Evolutionary conservation across 78 protist species (phyloP).

Genomic region (Mastigamoeba balamuthi): DNA sequence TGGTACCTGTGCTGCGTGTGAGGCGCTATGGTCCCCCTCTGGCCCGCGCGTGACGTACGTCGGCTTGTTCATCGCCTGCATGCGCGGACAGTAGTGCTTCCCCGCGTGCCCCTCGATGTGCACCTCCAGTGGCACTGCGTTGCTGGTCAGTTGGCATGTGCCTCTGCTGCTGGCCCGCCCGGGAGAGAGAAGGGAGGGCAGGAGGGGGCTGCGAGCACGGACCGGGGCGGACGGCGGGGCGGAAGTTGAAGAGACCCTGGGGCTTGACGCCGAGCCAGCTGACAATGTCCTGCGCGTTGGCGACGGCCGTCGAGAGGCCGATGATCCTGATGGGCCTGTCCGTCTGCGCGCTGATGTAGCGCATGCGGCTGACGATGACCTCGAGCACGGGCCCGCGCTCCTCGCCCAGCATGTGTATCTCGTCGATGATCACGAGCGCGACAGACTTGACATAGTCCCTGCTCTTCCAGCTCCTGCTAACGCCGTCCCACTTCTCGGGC

Average conservation of each 20-base stretch:
- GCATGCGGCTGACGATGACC: slow-evolving; percentile 81
- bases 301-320: slow-evolving; percentile 96
- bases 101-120: slow-evolving; percentile 87
- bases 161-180: no score
- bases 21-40: no score
- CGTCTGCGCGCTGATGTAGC: slow-evolving; percentile 69
- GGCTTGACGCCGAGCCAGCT: slow-evolving; percentile 90
- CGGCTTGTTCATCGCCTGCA: slow-evolving; percentile 99
- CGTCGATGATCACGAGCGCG: slow-evolving; percentile 82
- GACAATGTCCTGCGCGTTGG: slow-evolving; percentile 95
- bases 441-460: slow-evolving; percentile 70
- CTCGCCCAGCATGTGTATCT: slow-evolving; percentile 92
- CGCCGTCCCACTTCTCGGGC: slow-evolving; percentile 99
- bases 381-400: slow-evolving; percentile 95
- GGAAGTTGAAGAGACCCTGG: slow-evolving; percentile 89
- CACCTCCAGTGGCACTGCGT: background rate
- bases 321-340: slow-evolving; percentile 71
- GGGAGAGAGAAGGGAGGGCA: no score
- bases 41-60: no score
- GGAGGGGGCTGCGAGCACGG: slow-evolving; percentile 80
- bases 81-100: slow-evolving; percentile 98
- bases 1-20: no score
- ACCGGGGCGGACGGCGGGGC: slow-evolving; percentile 94
- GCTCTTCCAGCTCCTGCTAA: slow-evolving; percentile 86
- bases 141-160: no score